Base-by-base conservation (phyloP, 83 land plant genomes). In the Picea abies region DNA sequence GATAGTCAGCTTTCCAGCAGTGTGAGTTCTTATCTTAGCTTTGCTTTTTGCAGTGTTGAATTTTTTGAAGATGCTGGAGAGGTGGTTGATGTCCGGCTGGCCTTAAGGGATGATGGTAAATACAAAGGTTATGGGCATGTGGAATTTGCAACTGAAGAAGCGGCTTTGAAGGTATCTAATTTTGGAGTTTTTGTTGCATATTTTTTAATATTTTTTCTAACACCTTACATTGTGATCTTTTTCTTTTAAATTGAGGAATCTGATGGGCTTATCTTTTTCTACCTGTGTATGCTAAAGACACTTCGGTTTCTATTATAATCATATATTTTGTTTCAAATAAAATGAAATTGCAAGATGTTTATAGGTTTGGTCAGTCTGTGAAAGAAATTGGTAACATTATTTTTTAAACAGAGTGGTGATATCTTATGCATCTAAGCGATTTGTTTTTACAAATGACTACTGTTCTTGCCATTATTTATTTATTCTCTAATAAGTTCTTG, bases 41-140 rank as follows among this genome's bases (percentile, higher is more conserved):
- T 25, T 26, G 5, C 66, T 62, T 25, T 44, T n/a, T 82, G 9
- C 88, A 96, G 99, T 56, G 66, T 60, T 14, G 79, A 95, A 20
- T 95, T 92, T 82, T 96, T 96, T 71, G 84, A 87, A 69, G 88
- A 87, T 68, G 90, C 65, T 37, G 99, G 95, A 44, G 91, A 92
- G 69, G 88, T 93, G 41, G 88, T 87, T 80, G 90, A 89, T 86
- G 93, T 95, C 4, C 92, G 99, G 32, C 79, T 96, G 73, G 86
- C 91, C 2, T 20, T 3, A 29, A 76, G 68, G 76, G 84, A 84
- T 0, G 92, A 93, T 78, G 93, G 93, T 6, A 49, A 66, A 0
- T 91, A 86, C 11, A 92, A 76, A 81, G 99, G 99, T 23, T 96
- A 85, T 89, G 96, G 92, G 1, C 95, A 95, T 93, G 92, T 96